Evolutionary conservation across 2,329 filamentous ascomycete genomes (phyloP).

Genomic region (Epichloe hybrida): DNA sequence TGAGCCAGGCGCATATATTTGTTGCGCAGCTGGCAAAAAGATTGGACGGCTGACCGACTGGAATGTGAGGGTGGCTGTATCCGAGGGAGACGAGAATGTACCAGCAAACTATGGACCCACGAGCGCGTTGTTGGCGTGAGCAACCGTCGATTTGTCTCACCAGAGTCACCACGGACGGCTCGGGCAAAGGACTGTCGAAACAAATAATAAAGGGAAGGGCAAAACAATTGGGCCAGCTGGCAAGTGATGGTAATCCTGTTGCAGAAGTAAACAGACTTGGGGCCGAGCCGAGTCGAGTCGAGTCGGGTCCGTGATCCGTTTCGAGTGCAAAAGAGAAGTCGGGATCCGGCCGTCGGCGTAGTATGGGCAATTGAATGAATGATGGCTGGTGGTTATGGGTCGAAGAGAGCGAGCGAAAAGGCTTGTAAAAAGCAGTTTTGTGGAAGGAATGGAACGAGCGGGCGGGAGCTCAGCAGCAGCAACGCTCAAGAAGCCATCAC

Average conservation of each 20-base stretch:
- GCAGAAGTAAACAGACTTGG: neutral
- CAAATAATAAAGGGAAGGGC: constrained; percentile 1
- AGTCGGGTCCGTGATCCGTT: neutral
- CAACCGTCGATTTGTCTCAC: constrained; percentile 7
- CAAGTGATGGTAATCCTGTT: constrained; percentile 7
- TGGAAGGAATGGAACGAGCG: constrained; percentile 8
- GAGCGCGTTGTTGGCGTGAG: constrained; percentile 8
- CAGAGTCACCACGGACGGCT: constrained; percentile 1
- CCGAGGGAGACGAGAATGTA: constrained; percentile 15
- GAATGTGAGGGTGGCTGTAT: constrained; percentile 16
- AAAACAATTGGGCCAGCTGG: constrained; percentile 15
- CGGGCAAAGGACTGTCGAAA: neutral
- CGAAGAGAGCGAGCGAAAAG: neutral
- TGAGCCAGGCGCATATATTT: constrained; percentile 8
- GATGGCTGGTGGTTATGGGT: neutral
- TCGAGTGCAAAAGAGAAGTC: neutral
- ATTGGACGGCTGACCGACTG: constrained; percentile 9
- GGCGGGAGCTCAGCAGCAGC: constrained; percentile 4
- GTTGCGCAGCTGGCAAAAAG: neutral
- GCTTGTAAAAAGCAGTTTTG: neutral
- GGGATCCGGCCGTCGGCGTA: neutral
- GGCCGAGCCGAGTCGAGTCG: neutral
- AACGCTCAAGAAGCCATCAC: constrained; percentile 4
- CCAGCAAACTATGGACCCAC: constrained; percentile 11
- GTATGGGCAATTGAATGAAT: neutral